phyloP scores from a whole-genome alignment of 768 basidiomycete genomes.

The Tylopilus felleus region DNA sequence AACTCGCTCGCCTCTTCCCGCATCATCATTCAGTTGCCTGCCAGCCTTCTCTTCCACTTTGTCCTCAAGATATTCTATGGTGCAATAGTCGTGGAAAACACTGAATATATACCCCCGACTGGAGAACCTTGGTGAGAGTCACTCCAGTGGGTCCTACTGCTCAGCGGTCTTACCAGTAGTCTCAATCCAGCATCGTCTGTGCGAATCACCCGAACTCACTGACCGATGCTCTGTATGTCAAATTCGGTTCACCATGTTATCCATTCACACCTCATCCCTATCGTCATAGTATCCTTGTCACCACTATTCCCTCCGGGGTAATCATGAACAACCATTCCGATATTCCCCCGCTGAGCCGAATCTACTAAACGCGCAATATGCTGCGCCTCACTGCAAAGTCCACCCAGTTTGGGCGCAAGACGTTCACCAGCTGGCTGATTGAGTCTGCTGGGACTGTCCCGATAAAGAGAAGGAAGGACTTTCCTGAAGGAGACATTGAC shows the following conservation, averaged over 20 bases:
- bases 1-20: not conserved
- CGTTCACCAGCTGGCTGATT: constrained; percentile 89
- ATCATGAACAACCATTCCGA: constrained; percentile 11
- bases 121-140: constrained; percentile 67
- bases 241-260: not conserved
- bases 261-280: not conserved
- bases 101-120: constrained; percentile 62
- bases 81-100: constrained; percentile 80
- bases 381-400: constrained; percentile 85
- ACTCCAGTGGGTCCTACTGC: not conserved
- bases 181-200: constrained; percentile 63
- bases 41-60: constrained; percentile 68
- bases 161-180: not conserved
- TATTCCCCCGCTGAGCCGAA: constrained; percentile 4
- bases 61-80: constrained; percentile 92
- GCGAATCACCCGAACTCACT: constrained; percentile 86
- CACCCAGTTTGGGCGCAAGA: constrained; percentile 77
- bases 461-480: constrained; percentile 73
- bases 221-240: constrained; percentile 77
- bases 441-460: constrained; percentile 87
- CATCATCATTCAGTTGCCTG: not conserved
- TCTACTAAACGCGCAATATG: constrained; percentile 64
- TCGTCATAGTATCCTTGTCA: constrained; percentile 58
- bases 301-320: constrained; percentile 69
- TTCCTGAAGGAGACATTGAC: constrained; percentile 49